These are phyloP conservation scores for Scenedesmus sp. DNA, from an alignment of 163 green algal species.

Conservation along the genomic window DNA sequence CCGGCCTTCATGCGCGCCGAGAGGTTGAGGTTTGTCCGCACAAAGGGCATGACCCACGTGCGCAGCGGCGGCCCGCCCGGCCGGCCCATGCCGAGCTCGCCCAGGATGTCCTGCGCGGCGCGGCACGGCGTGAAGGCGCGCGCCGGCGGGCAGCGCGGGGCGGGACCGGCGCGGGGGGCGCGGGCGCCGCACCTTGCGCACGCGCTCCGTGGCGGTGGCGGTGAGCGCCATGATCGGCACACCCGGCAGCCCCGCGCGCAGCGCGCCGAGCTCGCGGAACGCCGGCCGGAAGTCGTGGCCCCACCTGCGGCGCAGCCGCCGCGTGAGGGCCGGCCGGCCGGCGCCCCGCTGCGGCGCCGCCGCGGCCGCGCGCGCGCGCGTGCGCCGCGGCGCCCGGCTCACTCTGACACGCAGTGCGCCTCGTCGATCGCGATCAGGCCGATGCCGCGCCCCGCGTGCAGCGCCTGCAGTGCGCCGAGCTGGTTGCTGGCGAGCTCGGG, in stretches of 20 bases:
- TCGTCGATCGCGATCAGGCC: constrained; percentile 77
- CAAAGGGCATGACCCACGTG: constrained; percentile 68
- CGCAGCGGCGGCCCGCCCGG: background rate
- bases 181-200: constrained; percentile 58
- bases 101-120: constrained; percentile 36
- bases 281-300: constrained; percentile 77
- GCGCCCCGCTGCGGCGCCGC: no score
- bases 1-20: constrained; percentile 47
- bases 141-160: no score
- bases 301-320: constrained; percentile 50
- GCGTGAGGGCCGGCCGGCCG: no score
- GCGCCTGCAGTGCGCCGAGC: constrained; percentile 52
- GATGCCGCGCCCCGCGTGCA: constrained; percentile 51
- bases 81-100: constrained; percentile 30
- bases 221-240: constrained; percentile 83
- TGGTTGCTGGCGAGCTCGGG: constrained; percentile 64
- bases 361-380: no score
- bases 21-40: constrained; percentile 73
- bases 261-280: constrained; percentile 65
- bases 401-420: constrained; percentile 39
- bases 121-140: background rate
- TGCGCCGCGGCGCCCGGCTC: no score
- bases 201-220: constrained; percentile 72
- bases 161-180: background rate
- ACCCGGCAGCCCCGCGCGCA: constrained; percentile 62